phyloP scores from a whole-genome alignment of 1,284 basidiomycete genomes.

The Ceratobasidium papillatum region DNA sequence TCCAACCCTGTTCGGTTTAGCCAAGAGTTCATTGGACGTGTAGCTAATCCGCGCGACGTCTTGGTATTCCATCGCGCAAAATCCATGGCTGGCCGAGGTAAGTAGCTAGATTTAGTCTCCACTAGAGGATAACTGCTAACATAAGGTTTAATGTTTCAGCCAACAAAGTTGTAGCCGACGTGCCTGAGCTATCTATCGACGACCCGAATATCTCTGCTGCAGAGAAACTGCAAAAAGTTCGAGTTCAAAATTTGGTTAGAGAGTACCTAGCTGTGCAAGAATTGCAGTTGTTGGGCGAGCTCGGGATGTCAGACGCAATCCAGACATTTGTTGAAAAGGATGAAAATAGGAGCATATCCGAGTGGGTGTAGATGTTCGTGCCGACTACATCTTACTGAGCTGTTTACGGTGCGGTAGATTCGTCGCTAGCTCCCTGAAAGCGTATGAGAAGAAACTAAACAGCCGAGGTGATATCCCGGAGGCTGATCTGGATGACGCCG shows the following conservation, averaged over 20 bases:
- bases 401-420: neutral
- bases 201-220: slow-evolving; percentile 68
- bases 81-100: slow-evolving; percentile 55
- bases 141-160: slow-evolving; percentile 32
- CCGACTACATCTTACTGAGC: neutral
- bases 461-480: slow-evolving; percentile 74
- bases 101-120: neutral
- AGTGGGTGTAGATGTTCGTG: slow-evolving; percentile 60
- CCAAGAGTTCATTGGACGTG: slow-evolving; percentile 88
- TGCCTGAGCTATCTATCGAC: slow-evolving; percentile 78
- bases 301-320: slow-evolving; percentile 89
- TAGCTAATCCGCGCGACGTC: slow-evolving; percentile 95
- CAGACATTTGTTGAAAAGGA: slow-evolving; percentile 96
- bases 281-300: slow-evolving; percentile 84
- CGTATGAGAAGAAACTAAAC: slow-evolving; percentile 70
- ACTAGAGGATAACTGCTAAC: neutral
- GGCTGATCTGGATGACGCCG: slow-evolving; percentile 77
- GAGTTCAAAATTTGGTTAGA: slow-evolving; percentile 81
- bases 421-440: slow-evolving; percentile 70
- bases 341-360: slow-evolving; percentile 87
- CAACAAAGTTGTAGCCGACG: slow-evolving; percentile 67
- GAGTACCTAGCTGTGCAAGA: slow-evolving; percentile 91
- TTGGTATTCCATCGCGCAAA: slow-evolving; percentile 90
- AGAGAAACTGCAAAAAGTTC: slow-evolving; percentile 74
- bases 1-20: slow-evolving; percentile 97